Evolutionary conservation across 2,329 filamentous ascomycete genomes (phyloP).

Genomic region (Clonostachys solani): DNA sequence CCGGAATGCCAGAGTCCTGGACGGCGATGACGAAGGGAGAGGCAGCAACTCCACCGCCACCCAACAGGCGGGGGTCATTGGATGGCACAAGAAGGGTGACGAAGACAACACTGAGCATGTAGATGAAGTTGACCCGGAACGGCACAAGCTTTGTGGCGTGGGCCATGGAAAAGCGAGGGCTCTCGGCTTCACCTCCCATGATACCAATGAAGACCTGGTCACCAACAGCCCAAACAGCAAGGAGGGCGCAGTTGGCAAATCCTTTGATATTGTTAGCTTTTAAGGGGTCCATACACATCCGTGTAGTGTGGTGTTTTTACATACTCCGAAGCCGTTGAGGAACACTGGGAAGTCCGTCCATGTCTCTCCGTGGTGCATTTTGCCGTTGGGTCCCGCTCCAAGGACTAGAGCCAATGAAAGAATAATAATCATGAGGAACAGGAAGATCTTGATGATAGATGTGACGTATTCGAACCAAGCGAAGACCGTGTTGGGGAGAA

Average conservation of each 20-base stretch:
- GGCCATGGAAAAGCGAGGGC: conserved; percentile 45
- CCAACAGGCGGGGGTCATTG: background rate
- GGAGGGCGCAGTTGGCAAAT: background rate
- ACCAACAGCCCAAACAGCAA: background rate
- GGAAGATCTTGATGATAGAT: background rate
- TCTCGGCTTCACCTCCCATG: conserved; percentile 33
- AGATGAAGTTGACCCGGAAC: conserved; percentile 53
- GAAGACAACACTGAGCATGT: conserved; percentile 46
- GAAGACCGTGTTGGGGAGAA: background rate
- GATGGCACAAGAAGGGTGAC: background rate
- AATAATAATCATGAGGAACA: background rate
- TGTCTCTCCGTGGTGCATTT: background rate
- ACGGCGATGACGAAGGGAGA: conserved; percentile 21
- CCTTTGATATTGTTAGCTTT: background rate
- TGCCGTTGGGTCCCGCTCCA: background rate
- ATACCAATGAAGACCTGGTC: background rate
- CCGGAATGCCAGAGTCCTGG: conserved; percentile 25
- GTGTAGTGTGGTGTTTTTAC: too few species aligned
- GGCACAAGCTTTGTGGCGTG: conserved; percentile 53
- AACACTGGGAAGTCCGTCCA: background rate
- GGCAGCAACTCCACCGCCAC: background rate
- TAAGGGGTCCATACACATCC: too few species aligned
- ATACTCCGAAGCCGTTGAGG: too few species aligned
- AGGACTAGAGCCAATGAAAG: background rate
- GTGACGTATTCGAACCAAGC: background rate